Evolutionary conservation across 139 green algal genomes (phyloP), one percentile per base, ranked within the genome.

Genomic region (Tetraselmis chui): DNA sequence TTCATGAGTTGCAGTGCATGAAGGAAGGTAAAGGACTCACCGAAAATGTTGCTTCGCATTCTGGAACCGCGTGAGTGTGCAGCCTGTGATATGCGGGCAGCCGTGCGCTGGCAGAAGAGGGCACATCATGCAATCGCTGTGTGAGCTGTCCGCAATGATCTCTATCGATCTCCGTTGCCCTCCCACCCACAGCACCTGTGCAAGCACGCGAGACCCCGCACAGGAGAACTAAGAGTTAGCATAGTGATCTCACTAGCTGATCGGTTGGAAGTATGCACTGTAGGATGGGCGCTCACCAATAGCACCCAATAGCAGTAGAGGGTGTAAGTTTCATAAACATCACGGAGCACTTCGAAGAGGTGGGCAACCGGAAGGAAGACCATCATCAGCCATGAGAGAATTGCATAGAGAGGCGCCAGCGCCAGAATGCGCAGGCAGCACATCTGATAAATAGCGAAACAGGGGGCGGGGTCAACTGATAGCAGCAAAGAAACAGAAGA

Each of bases 301-400:
- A 83, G 74, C 28, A 78, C 79, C 79, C 79, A 83, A 59, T 76
- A 83, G 79, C 79, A 83, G 59, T 78, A 78, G 28, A 83, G 27
- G 11, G 79, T 58, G 59, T 83, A 83, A 2, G 58, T 32, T 27
- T 83, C 79, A 27, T 83, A 83, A 1, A 45, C 25, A 28, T 83
- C 79, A 18, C 79, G 0, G 23, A 83, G 28, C 25, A 83, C 58
- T 28, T 83, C 79, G 22, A 83, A 59, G 59, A 78, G 31, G 58
- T n/a, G 18, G 23, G 79, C 59, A 22, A 78, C 26, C 11, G 79
- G 79, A 11, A 83, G 59, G 79, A 78, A 77, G 26, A 78, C 79
- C 79, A 83, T 83, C 59, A 77, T 78, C 28, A 74, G 28, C 79
- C 79, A 83, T 24, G 79, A 77, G 1, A 58, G 30, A 2, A 83